Evolutionary conservation across 1,284 basidiomycete genomes (phyloP), one percentile per base, ranked within the genome.

Genomic region (Chalciporus piperatoides): DNA sequence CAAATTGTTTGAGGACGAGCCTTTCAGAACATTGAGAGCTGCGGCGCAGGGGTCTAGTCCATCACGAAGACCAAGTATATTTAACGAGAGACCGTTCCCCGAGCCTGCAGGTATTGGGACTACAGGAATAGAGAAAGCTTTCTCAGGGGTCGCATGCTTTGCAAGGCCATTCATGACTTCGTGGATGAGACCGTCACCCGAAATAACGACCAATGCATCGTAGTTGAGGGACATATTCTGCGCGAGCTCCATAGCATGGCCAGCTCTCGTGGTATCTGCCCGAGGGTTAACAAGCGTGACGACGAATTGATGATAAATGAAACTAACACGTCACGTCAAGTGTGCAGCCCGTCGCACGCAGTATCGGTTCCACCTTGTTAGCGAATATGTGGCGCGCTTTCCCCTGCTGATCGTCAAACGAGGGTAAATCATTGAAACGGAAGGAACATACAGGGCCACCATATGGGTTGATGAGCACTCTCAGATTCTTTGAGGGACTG

Each of bases 161-260:
- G 90, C 87, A 43, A 97, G 82, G 2, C 95, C 97, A 63, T 99
- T 98, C 62, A 97, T 64, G n/a, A 96, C 76, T 68, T 98, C 95
- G 63, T 95, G 91, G 7, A 94, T 64, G 37, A 93, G 76, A 5
- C 95, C 95, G 64, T 98, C 95, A 0, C 95, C 95, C 0, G 92
- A 94, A 19, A 96, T 81, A 7, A 84, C 72, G n/a, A 91, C 80
- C 28, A 97, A 69, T 0, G 85, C 91, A 59, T 92, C 92, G 55
- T 82, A 91, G 9, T 78, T 71, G 1, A 93, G 71, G 0, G 78
- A 62, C 25, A 94, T 71, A 0, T 74, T 69, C 52, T 78, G 76
- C 0, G 78, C 84, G 44, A 94, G 76, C 45, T 92, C 84, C 27
- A 72, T 70, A 0, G 90, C 94, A 67, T 98, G 91, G 15, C 78